Conservation (phyloP, 148 eudicot species). For the Limonium bicolor region DNA sequence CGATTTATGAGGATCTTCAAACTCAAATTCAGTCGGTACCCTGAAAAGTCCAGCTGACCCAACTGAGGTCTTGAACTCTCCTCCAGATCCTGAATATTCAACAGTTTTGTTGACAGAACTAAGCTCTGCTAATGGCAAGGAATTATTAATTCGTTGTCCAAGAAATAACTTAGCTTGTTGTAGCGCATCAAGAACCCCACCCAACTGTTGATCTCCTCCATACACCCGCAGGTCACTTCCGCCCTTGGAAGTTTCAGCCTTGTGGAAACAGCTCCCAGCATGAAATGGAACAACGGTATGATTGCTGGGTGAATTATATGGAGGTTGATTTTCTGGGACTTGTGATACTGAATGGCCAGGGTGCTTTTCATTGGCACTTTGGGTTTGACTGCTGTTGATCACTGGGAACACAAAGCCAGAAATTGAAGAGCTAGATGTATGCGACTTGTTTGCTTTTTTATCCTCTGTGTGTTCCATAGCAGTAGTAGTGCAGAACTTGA, state of each 20-base stretch:
- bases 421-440: conserved; percentile 13
- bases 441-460: conserved; percentile 8
- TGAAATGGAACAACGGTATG: conserved; percentile 5
- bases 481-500: conserved; percentile 13
- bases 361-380: conserved; percentile 5
- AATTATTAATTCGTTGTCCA: conserved; percentile 23
- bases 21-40: conserved; percentile 43
- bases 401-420: conserved; percentile 24
- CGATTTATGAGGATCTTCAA: conserved; percentile 20
- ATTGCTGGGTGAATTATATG: conserved; percentile 3
- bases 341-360: not conserved
- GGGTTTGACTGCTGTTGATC: conserved; percentile 6
- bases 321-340: not conserved
- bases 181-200: conserved; percentile 49
- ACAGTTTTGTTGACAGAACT: conserved; percentile 9
- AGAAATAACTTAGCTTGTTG: conserved; percentile 53
- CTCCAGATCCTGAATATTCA: conserved; percentile 13
- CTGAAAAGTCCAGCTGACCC: conserved; percentile 53
- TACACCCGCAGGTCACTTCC: conserved; percentile 20
- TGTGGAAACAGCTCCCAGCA: conserved; percentile 2
- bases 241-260: conserved; percentile 9
- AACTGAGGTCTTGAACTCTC: conserved; percentile 23
- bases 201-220: conserved; percentile 20
- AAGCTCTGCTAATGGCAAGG: conserved; percentile 9
- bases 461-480: conserved; percentile 10